phyloP scores from a whole-genome alignment of 2,329 filamentous ascomycete genomes.

The Fusarium fujikuroi region DNA sequence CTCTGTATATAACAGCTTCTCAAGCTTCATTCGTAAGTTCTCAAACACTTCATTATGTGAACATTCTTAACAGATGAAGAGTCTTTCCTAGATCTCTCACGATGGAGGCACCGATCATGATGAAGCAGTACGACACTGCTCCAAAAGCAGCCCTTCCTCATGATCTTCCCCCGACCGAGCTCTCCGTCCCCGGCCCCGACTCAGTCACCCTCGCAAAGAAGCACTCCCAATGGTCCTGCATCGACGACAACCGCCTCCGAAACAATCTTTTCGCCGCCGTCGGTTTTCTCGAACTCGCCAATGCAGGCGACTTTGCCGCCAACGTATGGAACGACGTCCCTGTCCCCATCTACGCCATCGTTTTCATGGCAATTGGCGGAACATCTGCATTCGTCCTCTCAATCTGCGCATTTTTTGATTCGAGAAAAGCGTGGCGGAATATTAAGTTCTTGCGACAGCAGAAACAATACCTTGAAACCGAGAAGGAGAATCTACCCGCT shows the following conservation, averaged over 20 bases:
- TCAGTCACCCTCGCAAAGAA: constrained; percentile 28
- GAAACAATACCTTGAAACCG: constrained; percentile 46
- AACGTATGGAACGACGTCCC: constrained; percentile 67
- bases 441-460: constrained; percentile 57
- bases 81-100: not conserved
- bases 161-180: not conserved
- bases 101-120: not conserved
- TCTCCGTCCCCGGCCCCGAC: constrained; percentile 18
- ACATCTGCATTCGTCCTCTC: constrained; percentile 57
- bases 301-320: constrained; percentile 66
- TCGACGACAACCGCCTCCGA: constrained; percentile 34
- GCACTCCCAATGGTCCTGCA: constrained; percentile 8
- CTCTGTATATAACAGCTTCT: not conserved
- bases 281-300: constrained; percentile 65
- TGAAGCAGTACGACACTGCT: not conserved
- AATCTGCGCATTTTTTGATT: constrained; percentile 59
- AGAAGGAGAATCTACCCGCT: constrained; percentile 18
- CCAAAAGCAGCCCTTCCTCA: not conserved
- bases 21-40: not conserved
- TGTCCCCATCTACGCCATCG: constrained; percentile 58
- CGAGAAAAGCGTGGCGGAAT: constrained; percentile 57
- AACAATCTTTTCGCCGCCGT: constrained; percentile 50
- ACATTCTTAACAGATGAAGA: not conserved
- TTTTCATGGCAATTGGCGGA: constrained; percentile 64
- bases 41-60: rapidly evolving